phyloP scores from a whole-genome alignment of 2,329 filamentous ascomycete species.

The Leptographium flavum region DNA sequence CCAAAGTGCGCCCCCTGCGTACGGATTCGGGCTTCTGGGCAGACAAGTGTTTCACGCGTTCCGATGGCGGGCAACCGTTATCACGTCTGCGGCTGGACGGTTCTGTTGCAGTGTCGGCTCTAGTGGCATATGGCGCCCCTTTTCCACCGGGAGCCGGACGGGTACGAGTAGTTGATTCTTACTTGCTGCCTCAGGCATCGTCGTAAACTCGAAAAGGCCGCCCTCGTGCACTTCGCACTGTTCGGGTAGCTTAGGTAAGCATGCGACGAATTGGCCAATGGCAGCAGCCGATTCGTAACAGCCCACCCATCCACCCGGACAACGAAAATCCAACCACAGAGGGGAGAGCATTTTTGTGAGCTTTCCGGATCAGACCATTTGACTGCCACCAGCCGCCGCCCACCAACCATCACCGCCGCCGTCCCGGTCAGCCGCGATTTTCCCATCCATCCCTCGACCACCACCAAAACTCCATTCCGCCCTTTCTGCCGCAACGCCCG shows the following conservation, averaged over 20 bases:
- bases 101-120: too few species aligned
- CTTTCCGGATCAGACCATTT: conserved; percentile 9
- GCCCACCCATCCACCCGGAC: conserved; percentile 5
- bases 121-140: not conserved
- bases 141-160: not conserved
- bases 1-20: too few species aligned
- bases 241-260: not conserved
- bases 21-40: too few species aligned
- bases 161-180: not conserved
- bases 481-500: not conserved
- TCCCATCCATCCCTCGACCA: conserved; percentile 1
- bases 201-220: too few species aligned
- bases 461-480: not conserved
- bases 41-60: too few species aligned
- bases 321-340: not conserved
- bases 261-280: not conserved
- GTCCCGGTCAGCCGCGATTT: not conserved
- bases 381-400: not conserved
- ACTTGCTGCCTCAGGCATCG: not conserved
- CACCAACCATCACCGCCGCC: not conserved
- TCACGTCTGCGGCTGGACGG: too few species aligned
- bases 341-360: conserved; percentile 7
- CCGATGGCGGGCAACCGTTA: too few species aligned
- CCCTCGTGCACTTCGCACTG: not conserved
- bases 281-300: conserved; percentile 3